Evolutionary conservation across 2,329 filamentous ascomycete species (phyloP), one percentile per base, ranked within the genome.

Genomic region (Fusarium xyrophilum): DNA sequence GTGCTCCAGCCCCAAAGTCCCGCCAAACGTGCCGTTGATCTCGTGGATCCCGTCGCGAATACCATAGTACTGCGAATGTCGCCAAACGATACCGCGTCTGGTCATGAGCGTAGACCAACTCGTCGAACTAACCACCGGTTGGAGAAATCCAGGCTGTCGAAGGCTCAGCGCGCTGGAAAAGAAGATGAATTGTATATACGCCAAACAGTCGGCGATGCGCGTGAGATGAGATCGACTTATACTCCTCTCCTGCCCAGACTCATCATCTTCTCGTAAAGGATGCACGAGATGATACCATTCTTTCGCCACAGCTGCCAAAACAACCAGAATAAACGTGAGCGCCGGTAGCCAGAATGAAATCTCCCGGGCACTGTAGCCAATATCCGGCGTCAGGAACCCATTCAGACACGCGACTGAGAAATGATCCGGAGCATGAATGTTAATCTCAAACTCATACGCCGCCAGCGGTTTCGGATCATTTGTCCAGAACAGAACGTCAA

Each of bases 141-240:
- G 90, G 65, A 89, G 91, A 73, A 88, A 93, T 2, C 91, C 91
- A 1, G 91, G 91, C 68, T 93, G 93, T 43, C 86, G 84, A 54
- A 93, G 78, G n/a, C 86, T 90, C 48, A 93, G 80, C 17, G 87
- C 86, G 7, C 89, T 90, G 0, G 90, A 88, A 63, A 93, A 81
- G 46, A 93, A 89, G 51, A 91, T 83, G 73, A 92, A 93, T 73
- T 93, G 91, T 15, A 93, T 85, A 75, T 93, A 93, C 71, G 91
- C 88, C 36, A 93, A 80, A 73, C 90, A 93, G 74, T 93, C 70
- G 15, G 72, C 74, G 5, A 77, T 73, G 28, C 68, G 61, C 10
- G 70, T 73, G 3, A 74, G 36, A 17, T 74, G 70, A 27, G 60
- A 42, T 10, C 72, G 56, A 7, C 54, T 48, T 4, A 28, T 30